These are phyloP conservation scores for Diplodia sapinea DNA, from an alignment of 2,329 filamentous ascomycete genomes.

Conservation along the genomic window DNA sequence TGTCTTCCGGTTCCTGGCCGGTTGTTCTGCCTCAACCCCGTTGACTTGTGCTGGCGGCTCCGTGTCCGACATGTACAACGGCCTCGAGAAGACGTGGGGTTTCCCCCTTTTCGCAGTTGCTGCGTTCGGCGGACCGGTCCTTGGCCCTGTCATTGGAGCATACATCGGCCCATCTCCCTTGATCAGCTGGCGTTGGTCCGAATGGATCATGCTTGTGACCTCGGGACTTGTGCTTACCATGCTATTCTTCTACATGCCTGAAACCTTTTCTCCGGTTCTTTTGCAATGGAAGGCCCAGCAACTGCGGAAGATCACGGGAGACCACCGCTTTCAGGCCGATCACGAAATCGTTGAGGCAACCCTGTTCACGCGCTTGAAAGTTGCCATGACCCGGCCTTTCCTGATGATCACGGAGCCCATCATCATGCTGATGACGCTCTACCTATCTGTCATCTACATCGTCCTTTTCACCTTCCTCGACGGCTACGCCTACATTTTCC, in stretches of 20 bases:
- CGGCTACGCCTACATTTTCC: conserved; percentile 60
- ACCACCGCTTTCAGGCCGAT: conserved; percentile 49
- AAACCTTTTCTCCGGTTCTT: conserved; percentile 55
- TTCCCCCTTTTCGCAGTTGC: conserved; percentile 59
- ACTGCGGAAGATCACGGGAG: conserved; percentile 40
- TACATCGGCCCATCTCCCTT: conserved; percentile 45
- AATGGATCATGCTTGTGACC: conserved; percentile 47
- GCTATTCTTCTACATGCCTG: conserved; percentile 52
- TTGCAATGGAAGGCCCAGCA: conserved; percentile 43
- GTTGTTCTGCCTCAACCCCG: conserved; percentile 55
- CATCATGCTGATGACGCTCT: conserved; percentile 57
- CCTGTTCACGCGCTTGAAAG: conserved; percentile 32
- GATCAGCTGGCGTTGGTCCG: conserved; percentile 47
- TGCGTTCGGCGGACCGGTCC: conserved; percentile 49
- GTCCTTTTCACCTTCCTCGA: conserved; percentile 61
- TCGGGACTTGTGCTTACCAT: conserved; percentile 38
- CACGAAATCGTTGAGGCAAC: conserved; percentile 33
- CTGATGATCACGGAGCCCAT: conserved; percentile 54
- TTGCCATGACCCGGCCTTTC: conserved; percentile 33
- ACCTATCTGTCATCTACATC: conserved; percentile 60
- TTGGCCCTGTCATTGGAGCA: conserved; percentile 43
- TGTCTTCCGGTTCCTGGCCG: conserved; percentile 57
- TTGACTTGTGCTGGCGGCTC: conserved; percentile 55
- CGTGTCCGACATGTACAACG: conserved; percentile 55
- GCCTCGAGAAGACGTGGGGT: conserved; percentile 55